A percentile compares a stretch with the other conserved stretches of the same genome.
Evolutionary conservation across 768 basidiomycete species (phyloP).

Genomic region (Auriscalpium orientale): DNA sequence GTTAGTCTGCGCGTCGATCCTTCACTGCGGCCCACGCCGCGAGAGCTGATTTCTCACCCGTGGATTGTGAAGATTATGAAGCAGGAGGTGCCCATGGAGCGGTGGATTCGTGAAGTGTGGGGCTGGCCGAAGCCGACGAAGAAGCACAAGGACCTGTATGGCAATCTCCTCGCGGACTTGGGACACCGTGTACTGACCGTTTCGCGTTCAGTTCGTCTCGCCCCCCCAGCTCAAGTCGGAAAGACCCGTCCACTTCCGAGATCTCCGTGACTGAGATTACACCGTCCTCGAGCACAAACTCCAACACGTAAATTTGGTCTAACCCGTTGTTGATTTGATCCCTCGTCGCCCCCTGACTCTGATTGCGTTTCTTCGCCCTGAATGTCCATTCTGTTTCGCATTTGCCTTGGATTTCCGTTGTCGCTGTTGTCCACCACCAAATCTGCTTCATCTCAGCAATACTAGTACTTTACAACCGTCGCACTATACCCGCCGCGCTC

Average conservation of each 20-base stretch:
- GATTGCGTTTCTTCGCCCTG: too few species aligned
- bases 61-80: conserved; percentile 77
- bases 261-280: neutral
- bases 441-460: neutral
- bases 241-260: conserved; percentile 9
- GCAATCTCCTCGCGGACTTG: conserved; percentile 1
- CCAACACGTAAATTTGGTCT: neutral
- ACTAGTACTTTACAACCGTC: neutral
- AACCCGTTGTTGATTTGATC: too few species aligned
- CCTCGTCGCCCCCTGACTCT: too few species aligned
- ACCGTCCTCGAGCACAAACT: neutral
- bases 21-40: conserved; percentile 66
- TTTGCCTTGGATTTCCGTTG: neutral
- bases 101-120: conserved; percentile 84
- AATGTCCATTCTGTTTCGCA: neutral
- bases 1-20: conserved; percentile 66
- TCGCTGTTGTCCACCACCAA: neutral
- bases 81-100: conserved; percentile 81
- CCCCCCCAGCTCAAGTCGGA: conserved; percentile 26
- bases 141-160: conserved; percentile 23
- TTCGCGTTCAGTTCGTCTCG: conserved; percentile 17
- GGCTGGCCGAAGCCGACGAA: conserved; percentile 51
- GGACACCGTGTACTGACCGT: conserved; percentile 1
- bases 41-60: conserved; percentile 73
- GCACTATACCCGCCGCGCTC: conserved; percentile 9